These are phyloP conservation scores for Lactarius pseudohatsudake DNA, from an alignment of 768 basidiomycete species.

Conservation along the genomic window DNA sequence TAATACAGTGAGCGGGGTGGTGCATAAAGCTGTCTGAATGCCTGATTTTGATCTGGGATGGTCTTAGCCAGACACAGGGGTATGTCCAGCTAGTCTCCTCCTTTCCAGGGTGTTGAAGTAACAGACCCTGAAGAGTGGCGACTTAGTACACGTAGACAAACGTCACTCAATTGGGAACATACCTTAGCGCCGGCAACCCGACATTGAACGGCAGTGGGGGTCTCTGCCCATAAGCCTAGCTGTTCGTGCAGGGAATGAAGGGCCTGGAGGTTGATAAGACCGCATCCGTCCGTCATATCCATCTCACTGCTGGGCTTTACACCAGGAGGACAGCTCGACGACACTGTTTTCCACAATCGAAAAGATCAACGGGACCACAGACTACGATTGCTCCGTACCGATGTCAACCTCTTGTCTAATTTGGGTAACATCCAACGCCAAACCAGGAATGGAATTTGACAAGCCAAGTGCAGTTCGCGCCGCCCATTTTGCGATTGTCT, in stretches of 20 bases:
- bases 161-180: not conserved
- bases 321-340: slow-evolving; percentile 27
- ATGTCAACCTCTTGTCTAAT: slow-evolving; percentile 48
- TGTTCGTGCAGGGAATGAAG: slow-evolving; percentile 34
- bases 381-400: slow-evolving; percentile 37
- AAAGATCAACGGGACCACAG: not conserved
- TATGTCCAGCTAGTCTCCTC: slow-evolving; percentile 16
- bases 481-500: slow-evolving; percentile 66
- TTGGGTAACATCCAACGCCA: slow-evolving; percentile 40
- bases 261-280: slow-evolving; percentile 60
- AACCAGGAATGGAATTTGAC: slow-evolving; percentile 63
- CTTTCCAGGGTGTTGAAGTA: slow-evolving; percentile 33
- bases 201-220: slow-evolving; percentile 35
- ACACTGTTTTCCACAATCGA: slow-evolving; percentile 30
- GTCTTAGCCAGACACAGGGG: slow-evolving; percentile 34
- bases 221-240: slow-evolving; percentile 29
- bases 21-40: slow-evolving; percentile 34
- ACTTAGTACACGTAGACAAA: not conserved
- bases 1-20: slow-evolving; percentile 46
- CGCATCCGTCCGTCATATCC: slow-evolving; percentile 72
- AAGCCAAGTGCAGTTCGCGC: slow-evolving; percentile 61
- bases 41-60: slow-evolving; percentile 39
- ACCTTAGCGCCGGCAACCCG: slow-evolving; percentile 37
- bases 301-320: slow-evolving; percentile 34
- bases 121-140: slow-evolving; percentile 32